Evolutionary conservation across 768 basidiomycete genomes (phyloP), one percentile per base, ranked within the genome.

Genomic region (Strobilomyces dryophilus): DNA sequence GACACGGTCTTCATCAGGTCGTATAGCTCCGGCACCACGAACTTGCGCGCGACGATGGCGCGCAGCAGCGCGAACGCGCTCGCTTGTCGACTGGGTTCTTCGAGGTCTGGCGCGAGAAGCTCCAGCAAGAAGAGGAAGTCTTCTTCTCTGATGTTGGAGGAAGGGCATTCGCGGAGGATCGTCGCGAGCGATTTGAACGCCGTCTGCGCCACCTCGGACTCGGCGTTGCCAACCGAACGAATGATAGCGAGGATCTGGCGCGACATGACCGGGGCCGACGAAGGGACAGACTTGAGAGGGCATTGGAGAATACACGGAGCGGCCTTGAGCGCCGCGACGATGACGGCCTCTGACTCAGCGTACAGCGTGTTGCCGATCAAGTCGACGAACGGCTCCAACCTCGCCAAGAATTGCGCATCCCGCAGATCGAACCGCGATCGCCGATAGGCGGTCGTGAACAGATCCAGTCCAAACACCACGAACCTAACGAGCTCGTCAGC

Each of bases 21-120:
- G 72, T 99, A 99, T 47, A 99, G 87, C 70, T 98, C 97, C 0
- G 92, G 92, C 0, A 95, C 91, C 31, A 98, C 85, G 57, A 98
- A 89, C 65, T 90, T 92, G 31, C 95, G 84, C 6, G 87, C 80
- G 15, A 98, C 85, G 59, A 98, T 92, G 24, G 94, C 89, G 10
- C 92, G 87, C 15, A 99, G 80, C 61, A 98, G 80, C 1, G 88
- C 74, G 67, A 99, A 98, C 8, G 91, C 87, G 9, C 92, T 79
- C 4, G 80, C 81, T 69, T 99, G 97, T 7, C 92, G 84, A 12
- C 76, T 77, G 0, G 89, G 84, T 32, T 98, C 95, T 67, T 98
- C 95, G 9, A 99, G 72, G 65, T 98, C 95, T 0, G 95, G 95
- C 0, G 82, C 70, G 35, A 98, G 74, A 40, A 98, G 77, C 63